Conservation (phyloP, 371 early-diverging fungal species). For the Rhizopus stolonifer region DNA sequence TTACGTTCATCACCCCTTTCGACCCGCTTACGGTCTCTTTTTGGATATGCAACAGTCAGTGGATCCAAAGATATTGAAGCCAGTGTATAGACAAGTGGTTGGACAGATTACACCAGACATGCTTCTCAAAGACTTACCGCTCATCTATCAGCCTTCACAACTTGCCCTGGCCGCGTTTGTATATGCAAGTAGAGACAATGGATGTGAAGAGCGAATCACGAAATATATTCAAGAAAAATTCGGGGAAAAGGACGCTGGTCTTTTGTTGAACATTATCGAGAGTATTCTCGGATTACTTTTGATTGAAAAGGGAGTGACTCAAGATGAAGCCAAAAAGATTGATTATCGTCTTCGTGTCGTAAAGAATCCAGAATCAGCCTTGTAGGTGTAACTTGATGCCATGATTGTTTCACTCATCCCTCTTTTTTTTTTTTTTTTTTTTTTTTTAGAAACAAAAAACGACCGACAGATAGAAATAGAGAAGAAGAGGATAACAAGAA, state of each 20-base stretch:
- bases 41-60: slow-evolving; percentile 67
- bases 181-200: slow-evolving; percentile 62
- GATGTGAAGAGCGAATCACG: slow-evolving; percentile 35
- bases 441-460: slow-evolving; percentile 41
- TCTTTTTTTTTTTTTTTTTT: too few species aligned
- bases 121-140: slow-evolving; percentile 72
- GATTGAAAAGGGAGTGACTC: slow-evolving; percentile 30
- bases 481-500: slow-evolving; percentile 41
- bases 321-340: slow-evolving; percentile 55
- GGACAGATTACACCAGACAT: slow-evolving; percentile 56
- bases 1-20: slow-evolving; percentile 80
- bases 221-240: slow-evolving; percentile 42
- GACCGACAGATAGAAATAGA: slow-evolving; percentile 30
- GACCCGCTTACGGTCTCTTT: slow-evolving; percentile 81
- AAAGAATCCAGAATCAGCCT: slow-evolving; percentile 63
- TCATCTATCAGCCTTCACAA: slow-evolving; percentile 84
- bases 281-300: slow-evolving; percentile 47
- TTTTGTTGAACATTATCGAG: slow-evolving; percentile 39
- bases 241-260: slow-evolving; percentile 25
- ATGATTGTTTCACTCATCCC: too few species aligned
- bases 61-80: slow-evolving; percentile 52
- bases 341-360: slow-evolving; percentile 64
- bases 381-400: slow-evolving; percentile 62
- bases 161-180: slow-evolving; percentile 79
- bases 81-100: slow-evolving; percentile 51